Evolutionary conservation across 495 filamentous ascomycete species (phyloP).

Genomic region (Penicillium chermesinum): DNA sequence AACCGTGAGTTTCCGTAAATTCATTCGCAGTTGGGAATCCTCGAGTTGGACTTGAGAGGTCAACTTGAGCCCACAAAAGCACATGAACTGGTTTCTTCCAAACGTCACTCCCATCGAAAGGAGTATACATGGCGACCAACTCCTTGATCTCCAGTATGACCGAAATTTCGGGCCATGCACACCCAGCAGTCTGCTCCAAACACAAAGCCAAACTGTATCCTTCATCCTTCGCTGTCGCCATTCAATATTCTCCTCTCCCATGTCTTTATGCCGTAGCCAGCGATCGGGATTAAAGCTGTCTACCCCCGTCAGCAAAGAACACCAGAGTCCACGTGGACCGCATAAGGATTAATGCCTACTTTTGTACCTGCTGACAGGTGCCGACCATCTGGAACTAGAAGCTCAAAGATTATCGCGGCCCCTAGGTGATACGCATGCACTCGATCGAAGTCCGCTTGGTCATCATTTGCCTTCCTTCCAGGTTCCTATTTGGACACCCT

Average conservation of each 20-base stretch:
- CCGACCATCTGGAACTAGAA: constrained; percentile 54
- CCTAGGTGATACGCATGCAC: constrained; percentile 64
- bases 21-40: constrained; percentile 25
- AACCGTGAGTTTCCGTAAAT: constrained; percentile 29
- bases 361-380: constrained; percentile 51
- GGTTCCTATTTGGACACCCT: no score
- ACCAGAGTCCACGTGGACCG: constrained; percentile 48
- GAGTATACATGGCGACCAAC: constrained; percentile 66
- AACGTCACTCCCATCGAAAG: constrained; percentile 52
- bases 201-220: constrained; percentile 33
- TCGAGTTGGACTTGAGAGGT: constrained; percentile 23
- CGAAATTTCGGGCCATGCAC: constrained; percentile 71
- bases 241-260: constrained; percentile 17
- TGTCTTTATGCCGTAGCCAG: constrained; percentile 50
- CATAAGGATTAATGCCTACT: constrained; percentile 56
- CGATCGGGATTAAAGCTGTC: constrained; percentile 52
- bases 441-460: no score
- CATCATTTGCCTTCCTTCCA: no score
- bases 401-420: constrained; percentile 57
- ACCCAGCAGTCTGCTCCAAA: constrained; percentile 63
- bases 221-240: constrained; percentile 16
- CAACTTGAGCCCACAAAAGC: neutral
- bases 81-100: neutral
- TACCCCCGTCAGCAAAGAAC: constrained; percentile 53
- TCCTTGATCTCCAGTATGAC: constrained; percentile 75